A percentile compares a stretch with the other conserved stretches of the same genome.
phyloP scores from a whole-genome alignment of 1,284 basidiomycete genomes.

The Cryptococcus wingfieldii region DNA sequence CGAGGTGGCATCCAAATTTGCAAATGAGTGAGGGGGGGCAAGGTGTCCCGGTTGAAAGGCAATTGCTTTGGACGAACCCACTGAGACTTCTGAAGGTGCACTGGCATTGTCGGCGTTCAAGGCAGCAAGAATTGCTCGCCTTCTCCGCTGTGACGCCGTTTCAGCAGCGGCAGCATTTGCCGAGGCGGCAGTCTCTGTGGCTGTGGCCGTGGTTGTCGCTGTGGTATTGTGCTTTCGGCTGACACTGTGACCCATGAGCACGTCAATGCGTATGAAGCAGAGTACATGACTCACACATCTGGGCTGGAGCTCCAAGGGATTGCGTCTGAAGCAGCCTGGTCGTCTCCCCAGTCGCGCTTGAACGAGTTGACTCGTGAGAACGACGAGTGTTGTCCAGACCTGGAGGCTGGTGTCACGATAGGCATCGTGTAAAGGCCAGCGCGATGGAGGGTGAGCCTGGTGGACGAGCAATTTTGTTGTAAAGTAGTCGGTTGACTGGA shows the following conservation, averaged over 20 bases:
- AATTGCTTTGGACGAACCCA: too few relatives aligned
- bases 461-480: too few relatives aligned
- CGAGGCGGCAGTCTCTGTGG: not conserved
- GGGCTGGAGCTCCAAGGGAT: slow-evolving; percentile 21
- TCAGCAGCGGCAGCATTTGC: not conserved
- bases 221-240: slow-evolving; percentile 9
- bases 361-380: slow-evolving; percentile 41
- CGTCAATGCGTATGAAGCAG: not conserved
- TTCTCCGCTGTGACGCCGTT: slow-evolving; percentile 23
- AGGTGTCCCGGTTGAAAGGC: not conserved
- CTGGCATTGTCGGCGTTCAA: slow-evolving; percentile 22
- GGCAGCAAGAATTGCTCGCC: slow-evolving; percentile 42
- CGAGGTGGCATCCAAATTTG: not conserved
- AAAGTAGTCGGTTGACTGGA: too few relatives aligned
- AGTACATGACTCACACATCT: slow-evolving; percentile 12
- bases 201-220: not conserved
- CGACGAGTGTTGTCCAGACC: not conserved
- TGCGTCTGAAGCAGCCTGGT: slow-evolving; percentile 2
- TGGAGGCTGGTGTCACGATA: not conserved
- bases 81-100: not conserved
- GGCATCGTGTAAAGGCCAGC: not conserved
- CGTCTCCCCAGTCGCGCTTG: slow-evolving; percentile 40
- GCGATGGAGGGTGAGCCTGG: too few relatives aligned
- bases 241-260: slow-evolving; percentile 1
- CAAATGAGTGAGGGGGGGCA: not conserved